phyloP scores from a whole-genome alignment of 2,329 filamentous ascomycete species.

The Sporothrix variecibatus region DNA sequence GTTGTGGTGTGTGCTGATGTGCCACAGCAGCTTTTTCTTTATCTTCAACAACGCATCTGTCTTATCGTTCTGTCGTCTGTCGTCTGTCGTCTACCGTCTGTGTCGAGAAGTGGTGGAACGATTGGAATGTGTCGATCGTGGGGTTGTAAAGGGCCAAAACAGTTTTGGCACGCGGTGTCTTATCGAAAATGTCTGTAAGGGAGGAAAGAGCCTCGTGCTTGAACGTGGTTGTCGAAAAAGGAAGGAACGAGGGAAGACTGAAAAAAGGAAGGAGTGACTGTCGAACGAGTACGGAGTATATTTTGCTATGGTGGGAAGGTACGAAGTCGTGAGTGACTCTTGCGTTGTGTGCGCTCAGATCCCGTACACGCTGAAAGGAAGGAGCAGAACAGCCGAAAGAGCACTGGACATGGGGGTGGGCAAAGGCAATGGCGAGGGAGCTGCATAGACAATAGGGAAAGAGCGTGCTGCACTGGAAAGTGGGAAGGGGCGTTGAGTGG shows the following conservation, averaged over 20 bases:
- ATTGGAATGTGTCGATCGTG: constrained; percentile 16
- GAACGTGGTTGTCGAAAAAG: constrained; percentile 4
- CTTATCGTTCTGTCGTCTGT: background rate
- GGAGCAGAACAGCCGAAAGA: background rate
- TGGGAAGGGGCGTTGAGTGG: constrained; percentile 27
- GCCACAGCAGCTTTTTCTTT: background rate
- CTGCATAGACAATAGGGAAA: constrained; percentile 18
- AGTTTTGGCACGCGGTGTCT: background rate
- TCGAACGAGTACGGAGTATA: background rate
- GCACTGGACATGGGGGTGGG: background rate
- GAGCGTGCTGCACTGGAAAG: constrained; percentile 18
- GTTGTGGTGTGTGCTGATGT: constrained; percentile 14
- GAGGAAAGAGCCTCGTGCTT: constrained; percentile 1
- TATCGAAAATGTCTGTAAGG: background rate
- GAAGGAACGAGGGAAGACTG: background rate
- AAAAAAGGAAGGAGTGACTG: background rate
- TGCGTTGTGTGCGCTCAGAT: background rate
- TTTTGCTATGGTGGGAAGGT: background rate
- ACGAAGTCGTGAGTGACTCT: background rate
- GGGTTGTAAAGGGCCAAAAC: background rate
- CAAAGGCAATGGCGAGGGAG: background rate
- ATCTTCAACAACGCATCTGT: constrained; percentile 10
- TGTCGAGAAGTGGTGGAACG: background rate
- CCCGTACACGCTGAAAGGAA: background rate
- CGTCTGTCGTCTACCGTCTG: background rate